A percentile compares a stretch with the other conserved stretches of the same genome.
phyloP scores from a whole-genome alignment of 2,329 filamentous ascomycete genomes.

The Hortaea werneckii region DNA sequence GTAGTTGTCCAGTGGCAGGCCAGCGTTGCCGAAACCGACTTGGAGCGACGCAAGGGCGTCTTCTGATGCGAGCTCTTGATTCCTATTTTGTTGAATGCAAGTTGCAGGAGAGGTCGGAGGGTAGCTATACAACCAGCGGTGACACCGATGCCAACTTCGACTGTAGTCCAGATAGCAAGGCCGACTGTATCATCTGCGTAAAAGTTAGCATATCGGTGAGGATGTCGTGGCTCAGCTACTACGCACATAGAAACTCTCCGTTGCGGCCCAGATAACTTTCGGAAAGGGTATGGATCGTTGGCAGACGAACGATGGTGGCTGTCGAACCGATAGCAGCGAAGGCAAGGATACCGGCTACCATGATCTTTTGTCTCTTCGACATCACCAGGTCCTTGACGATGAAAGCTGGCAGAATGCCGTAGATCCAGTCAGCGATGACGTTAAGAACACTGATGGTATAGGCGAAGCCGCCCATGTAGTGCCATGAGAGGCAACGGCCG shows the following conservation, averaged over 20 bases:
- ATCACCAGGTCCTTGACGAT: slow-evolving; percentile 34
- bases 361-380: slow-evolving; percentile 26
- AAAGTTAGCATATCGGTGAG: not conserved
- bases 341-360: slow-evolving; percentile 29
- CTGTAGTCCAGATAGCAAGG: slow-evolving; percentile 24
- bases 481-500: slow-evolving; percentile 32
- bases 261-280: slow-evolving; percentile 21
- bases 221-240: not conserved
- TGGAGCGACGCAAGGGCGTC: slow-evolving; percentile 1
- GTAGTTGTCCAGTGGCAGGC: not conserved
- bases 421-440: slow-evolving; percentile 32
- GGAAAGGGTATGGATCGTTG: slow-evolving; percentile 30
- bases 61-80: not conserved
- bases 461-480: slow-evolving; percentile 37
- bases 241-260: slow-evolving; percentile 34
- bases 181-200: slow-evolving; percentile 33
- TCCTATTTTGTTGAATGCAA: slow-evolving; percentile 9
- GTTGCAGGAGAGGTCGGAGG: slow-evolving; percentile 38
- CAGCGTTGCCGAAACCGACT: not conserved
- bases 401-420: slow-evolving; percentile 32
- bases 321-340: slow-evolving; percentile 42
- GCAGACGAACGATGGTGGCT: slow-evolving; percentile 38
- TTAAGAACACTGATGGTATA: slow-evolving; percentile 26
- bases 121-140: slow-evolving; percentile 39
- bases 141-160: slow-evolving; percentile 26